Conservation (phyloP, 108 stramenopile genomes). For the Pseudonitzschia multiseries region DNA sequence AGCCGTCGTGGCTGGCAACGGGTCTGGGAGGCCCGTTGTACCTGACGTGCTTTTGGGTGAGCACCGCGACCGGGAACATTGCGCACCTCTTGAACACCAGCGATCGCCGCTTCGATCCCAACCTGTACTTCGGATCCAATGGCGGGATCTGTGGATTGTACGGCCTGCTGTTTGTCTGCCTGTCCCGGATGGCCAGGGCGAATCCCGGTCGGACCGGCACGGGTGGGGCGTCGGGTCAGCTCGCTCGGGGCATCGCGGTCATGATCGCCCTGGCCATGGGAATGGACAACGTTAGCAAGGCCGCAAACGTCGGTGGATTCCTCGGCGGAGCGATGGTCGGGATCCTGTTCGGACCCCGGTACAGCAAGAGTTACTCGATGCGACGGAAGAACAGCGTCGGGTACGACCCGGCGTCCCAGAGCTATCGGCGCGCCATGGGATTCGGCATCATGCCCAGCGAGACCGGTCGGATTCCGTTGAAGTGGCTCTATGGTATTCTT, state of each 20-base stretch:
- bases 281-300: conserved; percentile 62
- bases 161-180: conserved; percentile 65
- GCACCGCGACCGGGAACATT: conserved; percentile 67
- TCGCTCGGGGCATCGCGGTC: conserved; percentile 56
- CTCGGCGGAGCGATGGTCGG: conserved; percentile 63
- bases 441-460: conserved; percentile 53
- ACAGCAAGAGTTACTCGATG: conserved; percentile 53
- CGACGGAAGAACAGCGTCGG: conserved; percentile 53
- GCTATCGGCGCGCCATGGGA: conserved; percentile 70
- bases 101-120: conserved; percentile 11
- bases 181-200: conserved; percentile 51
- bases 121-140: conserved; percentile 60
- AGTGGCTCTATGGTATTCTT: conserved; percentile 45
- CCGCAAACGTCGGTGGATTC: conserved; percentile 74
- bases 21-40: conserved; percentile 55
- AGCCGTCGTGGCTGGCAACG: conserved; percentile 70
- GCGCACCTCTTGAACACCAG: conserved; percentile 8
- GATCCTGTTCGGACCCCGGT: conserved; percentile 63
- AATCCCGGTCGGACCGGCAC: not conserved
- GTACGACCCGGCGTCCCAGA: conserved; percentile 35
- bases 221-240: conserved; percentile 40
- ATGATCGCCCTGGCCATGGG: conserved; percentile 52
- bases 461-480: conserved; percentile 49
- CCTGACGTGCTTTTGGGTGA: conserved; percentile 59
- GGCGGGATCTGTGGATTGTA: conserved; percentile 79